Evolutionary conservation across 2,329 filamentous ascomycete species (phyloP), one percentile per base, ranked within the genome.

Genomic region (Trichoderma koningiopsis): DNA sequence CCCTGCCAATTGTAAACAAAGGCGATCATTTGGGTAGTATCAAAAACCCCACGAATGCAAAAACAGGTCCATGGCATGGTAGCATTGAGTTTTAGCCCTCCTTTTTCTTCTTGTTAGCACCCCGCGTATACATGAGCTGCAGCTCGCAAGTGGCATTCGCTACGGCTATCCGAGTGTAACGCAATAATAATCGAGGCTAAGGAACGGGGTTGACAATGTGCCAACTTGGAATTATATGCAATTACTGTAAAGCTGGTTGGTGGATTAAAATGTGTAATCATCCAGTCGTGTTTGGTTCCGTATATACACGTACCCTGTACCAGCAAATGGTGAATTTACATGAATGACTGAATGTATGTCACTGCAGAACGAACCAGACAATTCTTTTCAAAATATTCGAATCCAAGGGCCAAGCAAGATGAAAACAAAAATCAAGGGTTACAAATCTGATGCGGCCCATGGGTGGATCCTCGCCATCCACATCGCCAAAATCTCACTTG

Each of bases 401-500:
- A 3, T 35, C 5, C 29, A 16, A 40, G 4, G 13, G 31, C 19
- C 52, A 56, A 24, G 40, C 47, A 63, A 61, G 40, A 61, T 40
- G 27, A 47, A 61, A 31, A 24, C 43, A 8, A 22, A 47, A 61
- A 43, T 40, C 14, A 10, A 40, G 19, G n/a, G 16, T 11, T 65
- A 47, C 62, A 65, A 65, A 64, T 55, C 60, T 62, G 53, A 33
- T 24, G 63, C 14, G 11, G 7, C 40, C 40, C 16, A 43, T 27
- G 11, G 37, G 63, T 57, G 63, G 63, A 66, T 49, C 29, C 52
- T 43, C 33, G 0, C 37, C 2, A 19, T 33, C 55, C 29, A 2
- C 53, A 56, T 56, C 55, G 29, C 55, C 63, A 58, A 66, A 66
- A 66, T 66, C 63, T 66, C 63, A 66, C 63, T 58, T 43, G 40